phyloP scores from a whole-genome alignment of 2,329 filamentous ascomycete species.

The Boeremia lycopersici region DNA sequence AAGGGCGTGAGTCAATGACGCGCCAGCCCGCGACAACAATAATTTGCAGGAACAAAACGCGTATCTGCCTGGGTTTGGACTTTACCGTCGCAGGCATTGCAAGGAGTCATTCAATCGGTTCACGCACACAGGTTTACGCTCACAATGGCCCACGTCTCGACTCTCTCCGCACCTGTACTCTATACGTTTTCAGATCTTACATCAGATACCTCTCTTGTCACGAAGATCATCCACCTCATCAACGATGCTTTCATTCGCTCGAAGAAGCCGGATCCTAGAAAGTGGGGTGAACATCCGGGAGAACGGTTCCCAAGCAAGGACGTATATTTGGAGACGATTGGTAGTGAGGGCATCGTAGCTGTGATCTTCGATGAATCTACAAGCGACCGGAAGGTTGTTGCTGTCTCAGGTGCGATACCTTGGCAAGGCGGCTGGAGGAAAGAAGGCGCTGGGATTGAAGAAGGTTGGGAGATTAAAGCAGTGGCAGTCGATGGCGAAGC shows the following conservation, averaged over 20 bases:
- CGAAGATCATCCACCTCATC: constrained; percentile 20
- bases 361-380: constrained; percentile 22
- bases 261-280: constrained; percentile 10
- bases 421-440: constrained; percentile 32
- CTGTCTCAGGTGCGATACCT: constrained; percentile 29
- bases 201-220: constrained; percentile 14
- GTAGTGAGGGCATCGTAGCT: constrained; percentile 16
- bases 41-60: no score
- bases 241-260: constrained; percentile 32
- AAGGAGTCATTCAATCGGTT: no score
- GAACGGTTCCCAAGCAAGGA: constrained; percentile 23
- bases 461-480: constrained; percentile 37
- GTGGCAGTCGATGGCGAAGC: constrained; percentile 29
- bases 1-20: constrained; percentile 10
- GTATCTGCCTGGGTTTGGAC: no score
- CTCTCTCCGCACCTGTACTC: constrained; percentile 17
- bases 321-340: constrained; percentile 23
- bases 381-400: constrained; percentile 22
- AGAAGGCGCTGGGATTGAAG: constrained; percentile 22
- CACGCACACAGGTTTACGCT: not conserved
- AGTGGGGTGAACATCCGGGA: constrained; percentile 19
- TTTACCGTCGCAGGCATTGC: no score
- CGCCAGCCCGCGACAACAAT: no score
- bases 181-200: constrained; percentile 16
- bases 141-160: constrained; percentile 19